Evolutionary conservation across 2,329 filamentous ascomycete species (phyloP).

Genomic region (Thielaviopsis euricoi): DNA sequence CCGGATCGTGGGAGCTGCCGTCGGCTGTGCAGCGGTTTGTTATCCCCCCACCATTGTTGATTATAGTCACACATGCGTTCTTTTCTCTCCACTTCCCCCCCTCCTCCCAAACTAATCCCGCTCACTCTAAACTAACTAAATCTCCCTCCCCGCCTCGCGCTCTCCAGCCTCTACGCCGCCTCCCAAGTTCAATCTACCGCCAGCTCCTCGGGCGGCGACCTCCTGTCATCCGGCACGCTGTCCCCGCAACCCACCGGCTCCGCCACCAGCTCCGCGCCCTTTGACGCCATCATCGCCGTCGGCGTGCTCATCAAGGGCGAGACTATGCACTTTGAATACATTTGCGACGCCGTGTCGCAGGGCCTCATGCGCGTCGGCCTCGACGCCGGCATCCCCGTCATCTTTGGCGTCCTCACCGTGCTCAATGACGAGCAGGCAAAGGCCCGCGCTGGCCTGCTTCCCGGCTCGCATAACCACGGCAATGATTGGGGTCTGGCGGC

Average conservation of each 20-base stretch:
- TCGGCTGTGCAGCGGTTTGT: slow-evolving; percentile 70
- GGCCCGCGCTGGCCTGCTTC: slow-evolving; percentile 62
- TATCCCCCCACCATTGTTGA: neutral
- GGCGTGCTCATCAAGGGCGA: slow-evolving; percentile 96
- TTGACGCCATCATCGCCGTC: slow-evolving; percentile 89
- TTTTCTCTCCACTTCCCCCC: neutral
- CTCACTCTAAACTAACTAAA: neutral
- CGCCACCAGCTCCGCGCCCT: slow-evolving; percentile 40
- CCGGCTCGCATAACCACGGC: slow-evolving; percentile 92
- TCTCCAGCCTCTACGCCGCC: slow-evolving; percentile 61
- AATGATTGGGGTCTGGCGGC: slow-evolving; percentile 92
- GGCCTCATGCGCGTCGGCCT: slow-evolving; percentile 90
- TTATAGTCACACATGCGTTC: slow-evolving; percentile 6
- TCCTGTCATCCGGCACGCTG: slow-evolving; percentile 52
- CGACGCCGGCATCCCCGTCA: slow-evolving; percentile 72
- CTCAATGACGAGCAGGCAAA: slow-evolving; percentile 76
- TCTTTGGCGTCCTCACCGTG: slow-evolving; percentile 85
- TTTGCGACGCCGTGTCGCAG: slow-evolving; percentile 76
- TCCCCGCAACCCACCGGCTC: slow-evolving; percentile 27
- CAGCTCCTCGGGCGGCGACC: slow-evolving; percentile 53
- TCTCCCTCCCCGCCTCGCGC: neutral
- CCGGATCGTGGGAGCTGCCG: slow-evolving; percentile 87
- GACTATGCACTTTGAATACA: slow-evolving; percentile 99
- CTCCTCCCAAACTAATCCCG: neutral
- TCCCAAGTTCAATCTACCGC: slow-evolving; percentile 69